Percentiles rank a stretch among this genome's conserved stretches.
Evolutionary conservation across 495 filamentous ascomycete genomes (phyloP).

Genomic region (Jackrogersella multiformis): DNA sequence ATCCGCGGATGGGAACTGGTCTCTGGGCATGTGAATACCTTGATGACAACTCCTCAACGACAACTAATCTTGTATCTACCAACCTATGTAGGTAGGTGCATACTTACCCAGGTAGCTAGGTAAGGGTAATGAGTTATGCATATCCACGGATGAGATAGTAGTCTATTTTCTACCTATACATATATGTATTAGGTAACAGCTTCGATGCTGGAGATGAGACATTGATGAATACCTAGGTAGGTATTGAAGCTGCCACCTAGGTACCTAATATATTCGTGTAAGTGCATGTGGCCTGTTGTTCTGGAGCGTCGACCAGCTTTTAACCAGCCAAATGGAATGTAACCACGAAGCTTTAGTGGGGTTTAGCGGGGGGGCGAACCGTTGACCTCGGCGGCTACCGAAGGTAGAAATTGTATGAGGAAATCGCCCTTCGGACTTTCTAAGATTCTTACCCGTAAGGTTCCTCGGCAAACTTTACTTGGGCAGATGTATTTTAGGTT

Average conservation of each 20-base stretch:
- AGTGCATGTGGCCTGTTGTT: neutral
- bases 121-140: no score
- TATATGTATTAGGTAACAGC: no score
- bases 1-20: neutral
- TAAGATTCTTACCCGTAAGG: constrained; percentile 12
- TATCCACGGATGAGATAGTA: no score
- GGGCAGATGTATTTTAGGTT: neutral
- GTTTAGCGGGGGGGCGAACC: constrained; percentile 3
- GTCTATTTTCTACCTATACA: no score
- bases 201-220: no score
- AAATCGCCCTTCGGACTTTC: neutral
- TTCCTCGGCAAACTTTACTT: constrained; percentile 39
- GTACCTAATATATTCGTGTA: constrained; percentile 2
- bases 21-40: no score
- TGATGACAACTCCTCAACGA: no score
- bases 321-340: constrained; percentile 31
- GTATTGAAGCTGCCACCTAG: neutral
- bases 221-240: no score
- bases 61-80: neutral
- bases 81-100: no score
- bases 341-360: constrained; percentile 38
- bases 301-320: constrained; percentile 10
- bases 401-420: constrained; percentile 3
- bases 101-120: no score
- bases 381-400: constrained; percentile 33